Percentiles rank a stretch among this genome's conserved stretches.
These are phyloP conservation scores for Pistacia vera DNA, from an alignment of 345 rosid genomes.

Conservation along the genomic window DNA sequence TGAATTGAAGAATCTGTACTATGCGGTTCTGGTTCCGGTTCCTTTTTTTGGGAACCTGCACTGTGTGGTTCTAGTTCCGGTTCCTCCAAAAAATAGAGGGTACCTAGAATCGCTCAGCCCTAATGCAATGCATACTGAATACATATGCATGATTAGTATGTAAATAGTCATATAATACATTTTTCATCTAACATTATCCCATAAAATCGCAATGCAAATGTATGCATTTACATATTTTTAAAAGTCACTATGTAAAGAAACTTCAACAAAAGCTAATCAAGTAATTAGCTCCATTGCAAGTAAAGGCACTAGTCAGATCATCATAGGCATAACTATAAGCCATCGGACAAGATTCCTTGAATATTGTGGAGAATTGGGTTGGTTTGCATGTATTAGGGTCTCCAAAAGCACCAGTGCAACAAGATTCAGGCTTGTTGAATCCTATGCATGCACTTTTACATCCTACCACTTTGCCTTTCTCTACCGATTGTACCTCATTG, in stretches of 20 bases:
- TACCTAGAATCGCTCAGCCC: too few species aligned
- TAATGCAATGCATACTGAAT: too few species aligned
- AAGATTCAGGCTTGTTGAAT: constrained; percentile 39
- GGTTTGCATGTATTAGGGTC: constrained; percentile 49
- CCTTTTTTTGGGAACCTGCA: too few species aligned
- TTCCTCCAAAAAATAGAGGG: too few species aligned
- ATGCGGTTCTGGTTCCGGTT: too few species aligned
- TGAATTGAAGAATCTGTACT: too few species aligned
- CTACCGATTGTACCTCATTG: constrained; percentile 26
- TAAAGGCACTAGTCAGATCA: constrained; percentile 45
- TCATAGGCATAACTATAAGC: constrained; percentile 58
- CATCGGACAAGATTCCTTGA: constrained; percentile 47
- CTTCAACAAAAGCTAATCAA: constrained; percentile 39
- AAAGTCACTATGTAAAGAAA: neutral
- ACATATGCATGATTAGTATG: too few species aligned
- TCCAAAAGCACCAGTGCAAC: constrained; percentile 48
- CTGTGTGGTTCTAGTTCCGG: too few species aligned
- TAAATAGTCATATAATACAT: too few species aligned
- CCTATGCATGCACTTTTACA: constrained; percentile 55
- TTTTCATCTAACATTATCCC: neutral
- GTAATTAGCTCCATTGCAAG: constrained; percentile 41
- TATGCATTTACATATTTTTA: neutral
- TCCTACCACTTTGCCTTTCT: constrained; percentile 34
- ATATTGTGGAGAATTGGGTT: constrained; percentile 41
- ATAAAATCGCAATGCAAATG: neutral